A percentile compares a stretch with the other conserved stretches of the same genome.
Conservation (phyloP, 345 rosid species). For the Geranium brycei region DNA sequence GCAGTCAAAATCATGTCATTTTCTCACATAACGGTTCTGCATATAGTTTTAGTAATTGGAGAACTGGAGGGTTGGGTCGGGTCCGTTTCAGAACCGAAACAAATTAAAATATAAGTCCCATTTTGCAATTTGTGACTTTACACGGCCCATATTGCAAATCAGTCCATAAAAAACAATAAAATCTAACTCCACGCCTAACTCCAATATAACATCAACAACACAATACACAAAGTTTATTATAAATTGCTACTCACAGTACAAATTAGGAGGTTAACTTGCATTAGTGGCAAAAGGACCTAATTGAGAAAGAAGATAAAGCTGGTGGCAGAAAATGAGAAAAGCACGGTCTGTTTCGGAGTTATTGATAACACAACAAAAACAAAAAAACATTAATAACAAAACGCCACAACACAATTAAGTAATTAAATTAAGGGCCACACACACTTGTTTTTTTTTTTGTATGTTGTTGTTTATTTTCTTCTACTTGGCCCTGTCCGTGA, state of each 20-base stretch:
- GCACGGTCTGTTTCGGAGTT: conserved; percentile 23
- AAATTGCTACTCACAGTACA: conserved; percentile 2
- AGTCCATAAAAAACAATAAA: no score
- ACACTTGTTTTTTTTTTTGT: no score
- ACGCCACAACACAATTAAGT: conserved; percentile 11
- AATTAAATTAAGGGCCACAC: conserved; percentile 1
- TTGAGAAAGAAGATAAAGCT: conserved; percentile 5
- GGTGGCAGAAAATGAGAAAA: not conserved
- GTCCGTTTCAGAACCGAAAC: no score
- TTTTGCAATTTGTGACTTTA: no score
- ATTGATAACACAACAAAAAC: conserved; percentile 5
- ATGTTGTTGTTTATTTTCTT: not conserved
- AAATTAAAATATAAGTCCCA: no score
- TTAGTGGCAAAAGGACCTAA: conserved; percentile 10
- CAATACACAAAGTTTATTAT: not conserved
- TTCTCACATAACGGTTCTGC: no score
- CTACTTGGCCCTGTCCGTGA: conserved; percentile 61
- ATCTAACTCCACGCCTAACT: not conserved
- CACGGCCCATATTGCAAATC: no score
- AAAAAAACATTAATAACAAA: conserved; percentile 13
- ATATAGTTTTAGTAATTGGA: no score
- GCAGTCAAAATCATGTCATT: no score
- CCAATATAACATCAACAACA: not conserved
- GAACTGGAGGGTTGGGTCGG: no score
- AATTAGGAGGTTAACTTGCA: conserved; percentile 27